Evolutionary conservation across 768 basidiomycete genomes (phyloP), one percentile per base, ranked within the genome.

Genomic region (Fomitopsis pulvina): DNA sequence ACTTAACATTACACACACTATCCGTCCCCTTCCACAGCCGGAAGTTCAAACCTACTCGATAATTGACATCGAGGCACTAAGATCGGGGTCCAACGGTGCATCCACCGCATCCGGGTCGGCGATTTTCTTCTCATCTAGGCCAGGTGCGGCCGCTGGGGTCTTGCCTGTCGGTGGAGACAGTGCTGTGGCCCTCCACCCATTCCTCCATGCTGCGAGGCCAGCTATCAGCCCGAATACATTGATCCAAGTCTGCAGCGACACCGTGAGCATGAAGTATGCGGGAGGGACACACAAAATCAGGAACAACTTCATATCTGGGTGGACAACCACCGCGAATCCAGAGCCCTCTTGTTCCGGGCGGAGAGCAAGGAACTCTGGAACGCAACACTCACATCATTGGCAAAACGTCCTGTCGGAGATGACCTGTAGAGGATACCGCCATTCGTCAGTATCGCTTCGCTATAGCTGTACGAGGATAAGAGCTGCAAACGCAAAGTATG

Each of bases 131-230:
- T 46, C 47, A 18, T 42, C 32, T 20, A 32, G 22, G 7, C 22
- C 26, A 18, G 47, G 28, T 3, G 22, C 25, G 43, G 29, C 29
- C 16, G 38, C 16, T 16, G 47, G 47, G 11, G 52, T 29, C 6
- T 51, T 50, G 5, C 49, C 29, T 4, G 52, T 27, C 20, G 58
- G 28, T 7, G 53, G 53, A 26, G 74, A 74, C 47, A 77, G 65
- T 26, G 81, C 75, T 14, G 83, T 85, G 1, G 85, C 83, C 50
- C 74, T 79, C 86, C 86, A 88, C 3, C 84, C 84, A 30, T 75
- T 77, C 57, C 80, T 68, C 68, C 87, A 85, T 2, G 83, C 76
- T 4, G 77, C 74, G 1, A 83, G 55, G 10, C 74, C 82, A 18
- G 81, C 81, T 26, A 73, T 54, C 24, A 75, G 61, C 20, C 71